These are phyloP conservation scores for Myxozyma udenii DNA, from an alignment of 805 yeast genomes.

Conservation along the genomic window DNA sequence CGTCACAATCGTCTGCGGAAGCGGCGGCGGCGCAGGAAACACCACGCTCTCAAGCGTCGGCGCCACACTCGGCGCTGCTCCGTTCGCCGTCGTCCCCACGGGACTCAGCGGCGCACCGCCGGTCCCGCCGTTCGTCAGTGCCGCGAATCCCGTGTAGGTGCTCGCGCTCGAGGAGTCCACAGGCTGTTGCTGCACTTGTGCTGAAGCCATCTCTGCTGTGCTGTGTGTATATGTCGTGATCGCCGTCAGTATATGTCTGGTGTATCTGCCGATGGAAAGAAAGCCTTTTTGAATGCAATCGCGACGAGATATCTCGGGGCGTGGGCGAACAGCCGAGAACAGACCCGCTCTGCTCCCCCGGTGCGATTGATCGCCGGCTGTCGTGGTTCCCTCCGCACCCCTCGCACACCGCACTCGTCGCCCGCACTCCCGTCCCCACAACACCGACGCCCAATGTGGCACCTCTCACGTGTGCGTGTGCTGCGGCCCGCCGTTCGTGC, in stretches of 20 bases:
- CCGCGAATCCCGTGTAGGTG: background rate
- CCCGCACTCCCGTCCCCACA: background rate
- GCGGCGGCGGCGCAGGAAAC: conserved; percentile 47
- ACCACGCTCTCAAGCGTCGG: conserved; percentile 31
- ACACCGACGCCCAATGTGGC: background rate
- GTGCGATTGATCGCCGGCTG: too few species aligned
- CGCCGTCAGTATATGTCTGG: background rate
- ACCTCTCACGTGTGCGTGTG: background rate
- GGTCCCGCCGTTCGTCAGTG: background rate
- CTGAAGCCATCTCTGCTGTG: background rate
- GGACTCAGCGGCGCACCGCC: conserved; percentile 18
- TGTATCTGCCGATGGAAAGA: background rate
- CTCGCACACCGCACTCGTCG: background rate
- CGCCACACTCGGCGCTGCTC: conserved; percentile 23
- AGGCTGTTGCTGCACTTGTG: background rate
- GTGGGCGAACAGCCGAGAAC: too few species aligned
- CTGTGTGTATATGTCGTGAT: background rate
- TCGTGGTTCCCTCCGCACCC: background rate
- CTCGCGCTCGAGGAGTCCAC: background rate
- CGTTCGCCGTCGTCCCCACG: conserved; percentile 19
- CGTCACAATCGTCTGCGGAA: conserved; percentile 41
- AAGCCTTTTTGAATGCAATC: too few species aligned
- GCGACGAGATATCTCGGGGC: too few species aligned
- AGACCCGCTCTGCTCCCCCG: too few species aligned
- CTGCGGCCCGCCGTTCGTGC: background rate